Evolutionary conservation across 805 yeast genomes (phyloP).

Genomic region (Myxozyma neotropica): DNA sequence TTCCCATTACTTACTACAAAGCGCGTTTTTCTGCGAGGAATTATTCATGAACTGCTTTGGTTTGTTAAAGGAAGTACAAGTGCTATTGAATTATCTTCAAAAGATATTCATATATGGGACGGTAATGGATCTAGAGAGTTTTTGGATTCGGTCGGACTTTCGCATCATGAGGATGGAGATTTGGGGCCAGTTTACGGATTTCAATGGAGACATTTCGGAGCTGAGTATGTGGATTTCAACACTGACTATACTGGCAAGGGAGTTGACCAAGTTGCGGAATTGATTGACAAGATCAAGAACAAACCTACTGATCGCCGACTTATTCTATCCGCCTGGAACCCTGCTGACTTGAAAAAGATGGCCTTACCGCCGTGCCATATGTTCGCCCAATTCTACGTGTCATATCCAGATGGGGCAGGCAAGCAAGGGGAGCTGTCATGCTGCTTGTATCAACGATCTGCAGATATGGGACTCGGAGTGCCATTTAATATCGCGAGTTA

Average conservation of each 20-base stretch:
- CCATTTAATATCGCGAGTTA: constrained; percentile 98
- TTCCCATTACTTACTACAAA: constrained; percentile 94
- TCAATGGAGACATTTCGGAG: constrained; percentile 99
- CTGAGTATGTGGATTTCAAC: constrained; percentile 83
- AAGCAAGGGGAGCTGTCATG: constrained; percentile 76
- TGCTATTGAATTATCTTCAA: constrained; percentile 71
- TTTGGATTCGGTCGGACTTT: constrained; percentile 79
- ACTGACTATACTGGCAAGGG: constrained; percentile 87
- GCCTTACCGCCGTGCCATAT: constrained; percentile 99
- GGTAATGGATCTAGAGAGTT: constrained; percentile 96
- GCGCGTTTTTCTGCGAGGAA: constrained; percentile 85
- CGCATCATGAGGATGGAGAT: constrained; percentile 85
- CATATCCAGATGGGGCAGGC: constrained; percentile 59
- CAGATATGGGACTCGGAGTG: constrained; percentile 99
- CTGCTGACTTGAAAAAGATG: constrained; percentile 90
- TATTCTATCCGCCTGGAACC: constrained; percentile 97
- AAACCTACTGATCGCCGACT: constrained; percentile 95
- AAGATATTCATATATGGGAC: constrained; percentile 98
- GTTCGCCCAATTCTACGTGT: constrained; percentile 91
- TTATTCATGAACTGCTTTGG: constrained; percentile 88
- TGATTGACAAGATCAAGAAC: constrained; percentile 75
- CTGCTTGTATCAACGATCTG: constrained; percentile 91
- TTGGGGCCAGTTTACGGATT: constrained; percentile 98
- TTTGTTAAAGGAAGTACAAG: constrained; percentile 88
- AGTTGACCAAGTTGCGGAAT: constrained; percentile 80